These are phyloP conservation scores for Opeltia flavorubescens DNA, from an alignment of 495 filamentous ascomycete genomes.

Conservation along the genomic window DNA sequence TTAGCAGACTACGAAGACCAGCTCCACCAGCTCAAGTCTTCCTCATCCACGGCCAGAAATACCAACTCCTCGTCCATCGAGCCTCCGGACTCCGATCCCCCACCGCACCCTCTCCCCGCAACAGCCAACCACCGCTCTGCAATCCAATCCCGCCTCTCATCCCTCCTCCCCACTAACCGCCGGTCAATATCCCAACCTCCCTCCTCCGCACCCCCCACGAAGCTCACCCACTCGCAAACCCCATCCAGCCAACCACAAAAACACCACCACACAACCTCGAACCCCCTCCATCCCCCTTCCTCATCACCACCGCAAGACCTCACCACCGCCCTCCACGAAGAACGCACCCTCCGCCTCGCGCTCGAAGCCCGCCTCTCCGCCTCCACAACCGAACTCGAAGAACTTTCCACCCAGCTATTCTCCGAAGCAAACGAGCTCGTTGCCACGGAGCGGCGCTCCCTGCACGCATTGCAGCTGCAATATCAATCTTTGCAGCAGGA, in stretches of 20 bases:
- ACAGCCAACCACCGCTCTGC: constrained; percentile 12
- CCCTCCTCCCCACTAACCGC: constrained; percentile 19
- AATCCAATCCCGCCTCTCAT: constrained; percentile 42
- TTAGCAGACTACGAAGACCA: constrained; percentile 94
- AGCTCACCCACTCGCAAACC: constrained; percentile 38
- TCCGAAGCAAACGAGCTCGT: constrained; percentile 98
- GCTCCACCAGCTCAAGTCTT: constrained; percentile 47
- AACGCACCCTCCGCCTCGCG: constrained; percentile 52
- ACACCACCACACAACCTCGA: constrained; percentile 15
- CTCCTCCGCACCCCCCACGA: constrained; percentile 26
- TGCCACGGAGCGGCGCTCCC: constrained; percentile 50
- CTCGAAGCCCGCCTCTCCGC: constrained; percentile 63
- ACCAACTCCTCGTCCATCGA: constrained; percentile 32
- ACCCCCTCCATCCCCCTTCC: constrained; percentile 10
- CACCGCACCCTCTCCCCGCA: constrained; percentile 18
- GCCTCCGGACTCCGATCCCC: constrained; percentile 17
- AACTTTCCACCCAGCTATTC: constrained; percentile 75
- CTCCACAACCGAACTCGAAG: constrained; percentile 72
- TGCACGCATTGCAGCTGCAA: constrained; percentile 36
- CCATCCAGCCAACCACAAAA: constrained; percentile 35
- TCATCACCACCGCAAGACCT: constrained; percentile 37
- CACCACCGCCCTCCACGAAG: constrained; percentile 53
- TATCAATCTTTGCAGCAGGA: constrained; percentile 60
- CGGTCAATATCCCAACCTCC: constrained; percentile 13
- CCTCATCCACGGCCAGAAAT: constrained; percentile 17